Conservation (phyloP, 352 stramenopile genomes). For the Phytophthora melonis region DNA sequence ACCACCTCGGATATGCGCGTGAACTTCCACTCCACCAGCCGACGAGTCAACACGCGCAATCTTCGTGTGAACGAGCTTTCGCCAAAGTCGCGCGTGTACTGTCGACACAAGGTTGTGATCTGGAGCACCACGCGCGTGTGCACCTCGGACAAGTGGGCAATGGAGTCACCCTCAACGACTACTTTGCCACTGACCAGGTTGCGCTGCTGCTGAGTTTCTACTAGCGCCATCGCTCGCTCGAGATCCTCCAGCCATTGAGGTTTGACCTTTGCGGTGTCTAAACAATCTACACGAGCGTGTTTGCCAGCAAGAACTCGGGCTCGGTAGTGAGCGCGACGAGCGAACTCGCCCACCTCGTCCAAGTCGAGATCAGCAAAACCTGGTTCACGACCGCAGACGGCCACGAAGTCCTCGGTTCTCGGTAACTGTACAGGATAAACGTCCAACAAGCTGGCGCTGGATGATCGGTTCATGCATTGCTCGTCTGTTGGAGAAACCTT, state of each 20-base stretch:
- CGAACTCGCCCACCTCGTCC: slow-evolving; percentile 57
- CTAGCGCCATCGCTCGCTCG: slow-evolving; percentile 38
- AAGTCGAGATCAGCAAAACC: slow-evolving; percentile 60
- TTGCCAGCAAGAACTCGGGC: slow-evolving; percentile 53
- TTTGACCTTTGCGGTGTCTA: slow-evolving; percentile 39
- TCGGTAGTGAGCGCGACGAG: slow-evolving; percentile 67
- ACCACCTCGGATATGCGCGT: slow-evolving; percentile 41
- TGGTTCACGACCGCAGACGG: slow-evolving; percentile 29
- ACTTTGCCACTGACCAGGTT: slow-evolving; percentile 30
- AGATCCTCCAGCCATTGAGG: slow-evolving; percentile 58
- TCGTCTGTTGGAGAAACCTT: neutral
- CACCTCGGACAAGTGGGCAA: slow-evolving; percentile 55
- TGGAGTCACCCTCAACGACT: slow-evolving; percentile 27
- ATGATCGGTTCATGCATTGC: neutral
- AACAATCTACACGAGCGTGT: slow-evolving; percentile 32
- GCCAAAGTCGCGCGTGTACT: slow-evolving; percentile 51
- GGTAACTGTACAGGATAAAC: slow-evolving; percentile 51
- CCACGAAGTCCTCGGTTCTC: slow-evolving; percentile 29
- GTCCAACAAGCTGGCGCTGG: slow-evolving; percentile 46
- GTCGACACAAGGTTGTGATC: slow-evolving; percentile 45
- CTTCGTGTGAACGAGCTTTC: slow-evolving; percentile 53
- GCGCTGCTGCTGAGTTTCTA: slow-evolving; percentile 39
- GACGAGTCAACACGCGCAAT: slow-evolving; percentile 34
- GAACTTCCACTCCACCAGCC: slow-evolving; percentile 54
- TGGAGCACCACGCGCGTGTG: slow-evolving; percentile 62